Evolutionary conservation across 73 alveolate genomes (phyloP).

Genomic region (Symbiodinium pilosum): DNA sequence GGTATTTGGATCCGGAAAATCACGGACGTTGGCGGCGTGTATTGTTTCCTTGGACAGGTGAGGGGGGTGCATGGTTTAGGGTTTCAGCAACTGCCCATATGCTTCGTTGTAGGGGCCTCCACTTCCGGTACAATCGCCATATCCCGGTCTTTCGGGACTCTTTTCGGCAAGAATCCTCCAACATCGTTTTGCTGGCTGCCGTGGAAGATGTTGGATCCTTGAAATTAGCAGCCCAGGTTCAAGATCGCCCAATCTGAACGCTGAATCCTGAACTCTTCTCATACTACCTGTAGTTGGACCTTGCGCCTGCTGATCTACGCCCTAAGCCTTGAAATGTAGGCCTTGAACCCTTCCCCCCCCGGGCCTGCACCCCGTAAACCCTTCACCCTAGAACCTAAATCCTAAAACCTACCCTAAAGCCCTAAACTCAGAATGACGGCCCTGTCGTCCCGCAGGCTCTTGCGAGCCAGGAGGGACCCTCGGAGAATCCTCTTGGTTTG

Average conservation of each 20-base stretch:
- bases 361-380: not conserved
- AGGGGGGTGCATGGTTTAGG: not conserved
- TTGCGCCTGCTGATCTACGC: not conserved
- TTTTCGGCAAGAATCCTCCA: too few relatives aligned
- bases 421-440: not conserved
- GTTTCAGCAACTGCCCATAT: too few relatives aligned
- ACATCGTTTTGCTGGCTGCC: too few relatives aligned
- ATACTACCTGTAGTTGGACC: too few relatives aligned
- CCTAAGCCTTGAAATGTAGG: not conserved
- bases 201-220: too few relatives aligned
- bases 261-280: too few relatives aligned
- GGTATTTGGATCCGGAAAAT: too few relatives aligned
- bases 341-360: not conserved
- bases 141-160: too few relatives aligned
- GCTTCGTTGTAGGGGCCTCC: not conserved
- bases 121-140: too few relatives aligned
- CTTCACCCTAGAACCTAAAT: not conserved
- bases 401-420: not conserved
- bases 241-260: too few relatives aligned
- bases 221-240: too few relatives aligned
- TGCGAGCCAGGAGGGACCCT: constrained; percentile 27
- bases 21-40: constrained; percentile 28
- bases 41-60: constrained; percentile 32
- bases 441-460: not conserved
- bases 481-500: constrained; percentile 51